Conservation (phyloP, 768 basidiomycete genomes). For the Termitomyces heimii region DNA sequence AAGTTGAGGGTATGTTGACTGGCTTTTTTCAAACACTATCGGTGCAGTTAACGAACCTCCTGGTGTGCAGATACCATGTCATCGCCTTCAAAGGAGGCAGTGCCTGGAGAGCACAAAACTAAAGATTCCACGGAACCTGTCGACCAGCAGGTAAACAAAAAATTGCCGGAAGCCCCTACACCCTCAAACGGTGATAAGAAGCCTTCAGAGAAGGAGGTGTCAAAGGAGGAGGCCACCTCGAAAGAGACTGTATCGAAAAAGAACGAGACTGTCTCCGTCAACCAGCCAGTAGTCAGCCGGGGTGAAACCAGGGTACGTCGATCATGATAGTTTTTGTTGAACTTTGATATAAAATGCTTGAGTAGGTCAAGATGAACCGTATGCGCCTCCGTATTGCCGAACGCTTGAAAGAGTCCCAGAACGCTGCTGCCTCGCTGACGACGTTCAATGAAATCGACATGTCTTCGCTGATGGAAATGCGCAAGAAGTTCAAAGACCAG, state of each 20-base stretch:
- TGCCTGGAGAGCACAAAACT: constrained; percentile 21
- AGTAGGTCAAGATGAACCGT: constrained; percentile 94
- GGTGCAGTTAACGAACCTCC: neutral
- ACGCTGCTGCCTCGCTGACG: constrained; percentile 91
- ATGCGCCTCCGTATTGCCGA: constrained; percentile 98
- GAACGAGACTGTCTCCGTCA: constrained; percentile 21
- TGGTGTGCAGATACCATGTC: constrained; percentile 19
- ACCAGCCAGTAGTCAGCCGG: constrained; percentile 40
- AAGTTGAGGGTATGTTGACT: constrained; percentile 40
- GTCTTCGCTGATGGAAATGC: constrained; percentile 91
- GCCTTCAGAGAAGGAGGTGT: constrained; percentile 27
- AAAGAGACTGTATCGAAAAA: too few relatives aligned
- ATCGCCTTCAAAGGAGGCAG: constrained; percentile 27
- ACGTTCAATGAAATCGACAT: constrained; percentile 99
- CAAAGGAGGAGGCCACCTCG: constrained; percentile 22
- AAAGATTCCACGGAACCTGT: constrained; percentile 39
- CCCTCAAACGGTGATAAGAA: constrained; percentile 31
- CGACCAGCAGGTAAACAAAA: constrained; percentile 44
- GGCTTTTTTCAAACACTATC: neutral
- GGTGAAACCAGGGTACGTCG: constrained; percentile 77
- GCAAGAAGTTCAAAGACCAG: constrained; percentile 89
- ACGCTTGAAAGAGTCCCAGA: constrained; percentile 97
- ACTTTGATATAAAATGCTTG: neutral
- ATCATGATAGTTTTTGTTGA: neutral
- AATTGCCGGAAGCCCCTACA: constrained; percentile 34